Conservation (phyloP, 306 rosid genomes). For the Vigna nakashimae region DNA sequence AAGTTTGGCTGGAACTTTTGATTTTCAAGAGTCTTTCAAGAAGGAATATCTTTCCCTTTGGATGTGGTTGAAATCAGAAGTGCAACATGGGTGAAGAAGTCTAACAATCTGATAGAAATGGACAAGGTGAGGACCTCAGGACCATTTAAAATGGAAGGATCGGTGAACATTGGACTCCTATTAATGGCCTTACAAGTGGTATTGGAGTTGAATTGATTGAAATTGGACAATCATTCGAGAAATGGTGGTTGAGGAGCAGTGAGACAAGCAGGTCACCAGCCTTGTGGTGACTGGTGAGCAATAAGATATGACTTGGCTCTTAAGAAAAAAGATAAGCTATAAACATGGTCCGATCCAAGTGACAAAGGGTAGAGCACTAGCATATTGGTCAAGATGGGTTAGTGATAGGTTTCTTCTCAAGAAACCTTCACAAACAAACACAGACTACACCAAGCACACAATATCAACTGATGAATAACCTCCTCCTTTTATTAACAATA, state of each 20-base stretch:
- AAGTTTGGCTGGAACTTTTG: neutral
- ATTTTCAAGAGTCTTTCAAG: slow-evolving; percentile 1
- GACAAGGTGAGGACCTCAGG: neutral
- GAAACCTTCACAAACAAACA: no score
- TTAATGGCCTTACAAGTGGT: neutral
- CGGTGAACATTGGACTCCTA: neutral
- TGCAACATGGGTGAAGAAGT: neutral
- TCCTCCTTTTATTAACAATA: no score
- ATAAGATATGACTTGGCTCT: neutral
- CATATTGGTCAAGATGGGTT: neutral
- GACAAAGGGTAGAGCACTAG: neutral
- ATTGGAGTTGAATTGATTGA: neutral
- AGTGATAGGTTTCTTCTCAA: no score
- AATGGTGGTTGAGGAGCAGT: neutral
- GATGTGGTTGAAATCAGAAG: neutral
- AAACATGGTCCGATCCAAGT: neutral
- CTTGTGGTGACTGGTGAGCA: neutral
- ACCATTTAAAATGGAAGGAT: neutral
- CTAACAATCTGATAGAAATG: neutral
- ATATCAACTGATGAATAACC: no score
- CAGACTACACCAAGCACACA: no score
- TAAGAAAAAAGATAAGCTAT: neutral
- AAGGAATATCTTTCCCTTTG: neutral
- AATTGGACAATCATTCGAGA: neutral
- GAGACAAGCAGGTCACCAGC: neutral